These are phyloP conservation scores for Lavandula angustifolia DNA, from an alignment of 257 asterid genomes.

Conservation along the genomic window DNA sequence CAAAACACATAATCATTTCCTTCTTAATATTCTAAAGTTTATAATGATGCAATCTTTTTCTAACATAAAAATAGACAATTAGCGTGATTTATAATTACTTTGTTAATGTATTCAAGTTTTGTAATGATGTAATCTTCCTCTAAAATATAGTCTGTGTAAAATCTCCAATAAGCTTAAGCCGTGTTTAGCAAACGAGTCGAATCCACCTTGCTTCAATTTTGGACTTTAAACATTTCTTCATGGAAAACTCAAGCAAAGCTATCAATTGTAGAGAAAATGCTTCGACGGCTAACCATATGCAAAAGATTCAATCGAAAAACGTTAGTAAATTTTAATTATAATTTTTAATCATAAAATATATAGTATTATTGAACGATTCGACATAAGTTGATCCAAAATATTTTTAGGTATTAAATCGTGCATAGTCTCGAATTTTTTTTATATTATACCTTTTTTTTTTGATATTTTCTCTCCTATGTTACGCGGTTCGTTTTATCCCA, in stretches of 20 bases:
- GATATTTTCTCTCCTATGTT: no score
- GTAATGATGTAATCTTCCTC: constrained; percentile 29
- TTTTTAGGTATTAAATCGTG: no score
- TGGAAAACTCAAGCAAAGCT: constrained; percentile 19
- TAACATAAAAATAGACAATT: background rate
- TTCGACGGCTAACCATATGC: background rate
- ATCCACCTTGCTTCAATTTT: constrained; percentile 8
- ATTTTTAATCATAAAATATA: no score
- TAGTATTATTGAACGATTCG: no score
- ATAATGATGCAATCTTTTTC: background rate
- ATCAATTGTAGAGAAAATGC: constrained; percentile 6
- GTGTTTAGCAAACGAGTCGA: constrained; percentile 29
- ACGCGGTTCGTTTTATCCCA: no score
- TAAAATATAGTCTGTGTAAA: background rate
- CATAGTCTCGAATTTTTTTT: no score
- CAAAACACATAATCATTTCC: background rate
- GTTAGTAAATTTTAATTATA: no score
- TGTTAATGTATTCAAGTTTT: background rate
- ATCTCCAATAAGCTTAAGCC: constrained; percentile 26
- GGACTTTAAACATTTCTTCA: background rate
- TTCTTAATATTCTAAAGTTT: constrained; percentile 9
- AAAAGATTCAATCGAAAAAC: no score
- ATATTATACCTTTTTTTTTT: no score
- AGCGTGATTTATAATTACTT: background rate
- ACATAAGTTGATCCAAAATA: no score